Base-by-base conservation (phyloP, 2,329 filamentous ascomycete species). In the Fusarium siculi region DNA sequence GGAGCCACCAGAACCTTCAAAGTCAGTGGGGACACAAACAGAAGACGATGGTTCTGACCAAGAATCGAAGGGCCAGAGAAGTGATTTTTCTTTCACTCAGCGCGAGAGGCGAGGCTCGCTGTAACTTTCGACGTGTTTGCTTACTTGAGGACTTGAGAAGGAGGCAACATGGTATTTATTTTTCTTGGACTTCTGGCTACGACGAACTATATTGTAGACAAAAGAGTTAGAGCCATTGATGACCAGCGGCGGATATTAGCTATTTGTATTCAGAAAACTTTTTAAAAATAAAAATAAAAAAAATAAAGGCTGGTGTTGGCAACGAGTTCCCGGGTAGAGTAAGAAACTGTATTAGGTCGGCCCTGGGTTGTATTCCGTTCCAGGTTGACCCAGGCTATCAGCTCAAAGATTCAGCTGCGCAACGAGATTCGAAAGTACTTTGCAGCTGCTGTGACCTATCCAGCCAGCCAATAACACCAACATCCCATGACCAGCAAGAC, bases 81-180 rank as follows among this genome's bases (percentile, higher is more conserved):
- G 55, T 50, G 25, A 12, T 11, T 40, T 56, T n/a, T 44, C 40
- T n/a, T 21, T 42, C 30, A 23, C 47, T 34, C 44, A 46, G 16
- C 68, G 75, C 4, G 49, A 66, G 39, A 75, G 74, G 44, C 72
- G 69, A 30, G 65, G 72, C 37, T 77, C 71, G 34, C 50, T 76
- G n/a, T 77, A 64, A 70, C 14, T 32, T 42, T 39, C 25, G 30
- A 36, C 40, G 39, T 34, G 25, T 57, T 58, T 58, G 18, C 40
- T 60, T 61, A 25, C 30, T 55, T 25, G 34, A 47, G 34, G 32
- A 44, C 32, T 37, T 19, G 28, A 61, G 58, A 34, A 25, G 9
- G 40, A 40, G 30, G 37, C 23, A 28, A 19, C 30, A 23, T 14
- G 36, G 30, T 39, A 34, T 44, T 65, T 59, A 44, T 60, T 36